Percentiles rank a stretch among this genome's conserved stretches.
Conservation (phyloP, 2,329 filamentous ascomycete species). For the Aspergillus fumigatus region DNA sequence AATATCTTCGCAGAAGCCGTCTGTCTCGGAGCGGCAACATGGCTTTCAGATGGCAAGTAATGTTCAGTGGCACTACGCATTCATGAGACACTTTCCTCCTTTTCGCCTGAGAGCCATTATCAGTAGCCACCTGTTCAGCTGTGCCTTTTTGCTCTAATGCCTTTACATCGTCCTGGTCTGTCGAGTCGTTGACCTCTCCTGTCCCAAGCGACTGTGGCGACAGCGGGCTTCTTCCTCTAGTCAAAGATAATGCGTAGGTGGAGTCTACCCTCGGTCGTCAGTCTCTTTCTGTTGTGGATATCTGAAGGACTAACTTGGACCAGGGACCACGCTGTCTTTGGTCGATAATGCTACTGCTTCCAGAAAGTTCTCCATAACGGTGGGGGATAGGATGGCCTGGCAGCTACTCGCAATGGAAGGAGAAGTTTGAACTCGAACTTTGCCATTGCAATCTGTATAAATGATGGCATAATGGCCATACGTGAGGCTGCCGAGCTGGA, state of each 20-base stretch:
- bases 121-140: slow-evolving; percentile 7
- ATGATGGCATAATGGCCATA: slow-evolving; percentile 30
- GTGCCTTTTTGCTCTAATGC: not conserved
- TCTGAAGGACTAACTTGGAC: slow-evolving; percentile 15
- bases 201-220: slow-evolving; percentile 13
- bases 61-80: slow-evolving; percentile 18
- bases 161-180: slow-evolving; percentile 1
- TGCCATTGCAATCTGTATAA: slow-evolving; percentile 27
- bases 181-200: slow-evolving; percentile 2
- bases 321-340: slow-evolving; percentile 14
- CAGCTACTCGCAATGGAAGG: slow-evolving; percentile 25
- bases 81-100: slow-evolving; percentile 16
- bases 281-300: not conserved
- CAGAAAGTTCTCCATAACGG: slow-evolving; percentile 26
- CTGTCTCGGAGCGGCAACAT: slow-evolving; percentile 22
- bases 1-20: slow-evolving; percentile 25
- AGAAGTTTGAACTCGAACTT: slow-evolving; percentile 28
- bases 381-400: slow-evolving; percentile 24
- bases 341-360: slow-evolving; percentile 25
- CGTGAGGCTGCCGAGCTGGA: slow-evolving; percentile 17
- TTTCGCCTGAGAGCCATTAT: slow-evolving; percentile 7
- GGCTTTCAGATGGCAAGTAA: slow-evolving; percentile 20
- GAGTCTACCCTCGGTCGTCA: slow-evolving; percentile 6
- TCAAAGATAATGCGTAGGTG: slow-evolving; percentile 1
- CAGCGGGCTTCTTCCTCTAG: slow-evolving; percentile 9